Base-by-base conservation (phyloP, 169 alveolate species). In the Cryptosporidium bovis region DNA sequence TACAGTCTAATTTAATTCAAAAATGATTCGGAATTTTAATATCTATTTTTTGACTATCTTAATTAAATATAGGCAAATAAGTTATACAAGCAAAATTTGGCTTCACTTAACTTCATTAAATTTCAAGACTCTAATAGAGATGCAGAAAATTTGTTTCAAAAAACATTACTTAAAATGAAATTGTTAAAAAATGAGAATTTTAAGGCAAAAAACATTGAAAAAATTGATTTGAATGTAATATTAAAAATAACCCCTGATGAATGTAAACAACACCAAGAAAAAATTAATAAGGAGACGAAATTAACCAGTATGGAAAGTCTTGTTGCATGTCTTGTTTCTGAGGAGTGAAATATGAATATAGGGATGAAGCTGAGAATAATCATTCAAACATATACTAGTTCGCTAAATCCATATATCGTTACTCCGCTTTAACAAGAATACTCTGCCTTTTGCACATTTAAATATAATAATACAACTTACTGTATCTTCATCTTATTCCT, bases 61-160 rank as follows among this genome's bases (percentile, higher is more conserved):
- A 8, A 20, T 16, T 46, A 15, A 40, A 27, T 36, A n/a, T 50
- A 77, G 87, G 87, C 87, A 27, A 71, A 77, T 8, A 77, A 77
- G 31, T 12, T 77, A 44, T 77, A 77, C 50, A 77, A 31, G 24
- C 69, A 77, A 48, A 62, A 48, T 48, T n/a, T 77, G 34, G 64
- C 69, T 6, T 27, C 77, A n/a, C 64, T 77, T 4, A 77, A 77
- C 55, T 53, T 77, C 2, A 77, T 56, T 20, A 55, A 60, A 3
- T 20, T 56, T 5, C 87, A 77, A 60, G 87, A 77, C 64, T 60
- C 50, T 40, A 60, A 40, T 8, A 77, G 87, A 48, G 71, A 77
- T 24, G 44, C 56, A 13, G 77, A 44, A 60, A 56, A 60, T 20
- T n/a, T 36, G 18, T 77, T 34, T 36, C 51, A 44, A 24, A 33